phyloP scores from a whole-genome alignment of 345 rosid genomes.

The Boechera stricta region DNA sequence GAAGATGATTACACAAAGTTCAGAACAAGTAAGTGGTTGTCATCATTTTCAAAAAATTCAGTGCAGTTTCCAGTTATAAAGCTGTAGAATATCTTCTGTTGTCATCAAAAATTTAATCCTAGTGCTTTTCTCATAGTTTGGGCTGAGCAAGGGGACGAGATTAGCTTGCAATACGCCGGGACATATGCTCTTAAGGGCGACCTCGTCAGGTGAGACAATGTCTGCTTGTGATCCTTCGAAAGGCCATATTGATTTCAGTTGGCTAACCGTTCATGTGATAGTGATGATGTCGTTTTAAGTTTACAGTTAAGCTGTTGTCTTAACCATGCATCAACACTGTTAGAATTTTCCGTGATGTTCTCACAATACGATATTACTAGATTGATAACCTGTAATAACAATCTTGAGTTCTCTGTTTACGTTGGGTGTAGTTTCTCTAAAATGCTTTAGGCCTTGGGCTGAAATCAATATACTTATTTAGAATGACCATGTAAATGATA shows the following conservation, averaged over 20 bases:
- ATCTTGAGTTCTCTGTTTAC: background rate
- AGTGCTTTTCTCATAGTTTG: constrained; percentile 61
- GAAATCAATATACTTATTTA: constrained; percentile 4
- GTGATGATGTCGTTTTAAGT: background rate
- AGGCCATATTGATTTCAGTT: background rate
- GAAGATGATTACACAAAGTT: constrained; percentile 68
- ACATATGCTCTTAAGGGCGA: constrained; percentile 96
- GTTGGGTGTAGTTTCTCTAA: background rate
- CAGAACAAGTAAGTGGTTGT: constrained; percentile 66
- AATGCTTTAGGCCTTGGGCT: background rate
- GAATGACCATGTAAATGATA: constrained; percentile 1
- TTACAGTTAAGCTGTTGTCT: background rate
- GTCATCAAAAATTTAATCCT: constrained; percentile 24
- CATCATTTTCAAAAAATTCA: constrained; percentile 1
- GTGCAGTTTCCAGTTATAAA: constrained; percentile 13
- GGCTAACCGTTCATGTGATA: background rate
- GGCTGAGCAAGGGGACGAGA: constrained; percentile 99
- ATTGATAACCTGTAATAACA: background rate
- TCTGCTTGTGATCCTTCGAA: constrained; percentile 1
- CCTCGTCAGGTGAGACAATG: constrained; percentile 70
- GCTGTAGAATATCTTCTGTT: background rate
- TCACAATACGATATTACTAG: background rate
- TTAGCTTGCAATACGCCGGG: constrained; percentile 95
- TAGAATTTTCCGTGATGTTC: background rate
- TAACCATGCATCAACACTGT: constrained; percentile 5